Evolutionary conservation across 108 stramenopile species (phyloP), one percentile per base, ranked within the genome.

Genomic region (Nitzschia sp.): DNA sequence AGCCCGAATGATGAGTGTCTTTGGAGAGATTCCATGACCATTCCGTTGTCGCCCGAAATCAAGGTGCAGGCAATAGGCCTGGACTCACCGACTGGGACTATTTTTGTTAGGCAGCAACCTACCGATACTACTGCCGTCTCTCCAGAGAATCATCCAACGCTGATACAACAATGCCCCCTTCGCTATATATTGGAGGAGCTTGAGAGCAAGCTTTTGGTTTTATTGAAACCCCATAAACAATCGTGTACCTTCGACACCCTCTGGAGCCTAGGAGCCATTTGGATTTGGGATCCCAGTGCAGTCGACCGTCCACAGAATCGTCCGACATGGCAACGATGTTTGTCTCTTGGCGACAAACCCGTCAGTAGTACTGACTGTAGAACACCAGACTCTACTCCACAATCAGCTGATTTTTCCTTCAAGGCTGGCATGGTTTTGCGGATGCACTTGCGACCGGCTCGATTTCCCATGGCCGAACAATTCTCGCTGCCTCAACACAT

Each of bases 261-360:
- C 3, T 29, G 57, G 10, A 22, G 19, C 7, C 34, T 69, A 3
- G 69, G 69, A 24, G 44, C 69, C 11, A 48, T 69, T n/a, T 69
- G 69, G 69, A 34, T 69, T 6, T 19, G 55, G 55, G 42, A 55
- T 68, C 44, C 69, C 14, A 38, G 29, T 0, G n/a, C 39, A 12
- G 39, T 22, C 6, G 50, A 69, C 10, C 69, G 54, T 14, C 69
- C 69, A 29, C 57, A 69, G n/a, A 69, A 69, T 29, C 25, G 7
- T 39, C 69, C 69, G 6, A 51, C 3, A 20, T 69, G 57, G 57
- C 24, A 58, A 19, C 44, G 50, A 14, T 34, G 52, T 17, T 34
- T 34, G 29, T 34, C 29, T 34, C 29, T 34, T 34, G 5, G 29
- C 29, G 5, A 34, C 29, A 34, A n/a, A n/a, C n/a, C n/a, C n/a